Percentiles rank a stretch among this genome's conserved stretches.
Evolutionary conservation across 1,284 basidiomycete species (phyloP).

Genomic region (Cryptococcus floricola): DNA sequence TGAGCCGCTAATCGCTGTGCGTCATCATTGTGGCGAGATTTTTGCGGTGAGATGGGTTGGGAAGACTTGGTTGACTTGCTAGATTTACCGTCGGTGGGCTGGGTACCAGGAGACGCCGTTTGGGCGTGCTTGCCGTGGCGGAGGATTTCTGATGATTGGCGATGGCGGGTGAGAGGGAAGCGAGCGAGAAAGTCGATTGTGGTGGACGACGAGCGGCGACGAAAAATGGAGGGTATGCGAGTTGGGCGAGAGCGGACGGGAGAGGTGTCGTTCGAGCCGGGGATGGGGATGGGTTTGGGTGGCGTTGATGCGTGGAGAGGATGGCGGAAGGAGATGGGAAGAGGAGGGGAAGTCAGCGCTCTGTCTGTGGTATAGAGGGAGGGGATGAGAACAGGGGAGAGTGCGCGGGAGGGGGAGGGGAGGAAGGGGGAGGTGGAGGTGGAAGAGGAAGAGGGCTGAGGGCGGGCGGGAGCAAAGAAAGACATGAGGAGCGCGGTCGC

Average conservation of each 20-base stretch:
- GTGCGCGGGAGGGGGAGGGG: constrained; percentile 11
- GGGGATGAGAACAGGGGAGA: constrained; percentile 19
- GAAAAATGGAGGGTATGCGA: background rate
- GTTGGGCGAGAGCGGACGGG: background rate
- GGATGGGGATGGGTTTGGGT: constrained; percentile 4
- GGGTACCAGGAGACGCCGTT: constrained; percentile 49
- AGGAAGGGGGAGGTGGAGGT: constrained; percentile 16
- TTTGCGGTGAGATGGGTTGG: background rate
- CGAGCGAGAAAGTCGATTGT: background rate
- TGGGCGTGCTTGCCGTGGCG: constrained; percentile 67
- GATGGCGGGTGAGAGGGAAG: constrained; percentile 5
- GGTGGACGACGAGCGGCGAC: constrained; percentile 4
- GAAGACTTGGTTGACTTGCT: constrained; percentile 7
- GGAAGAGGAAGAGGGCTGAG: constrained; percentile 4
- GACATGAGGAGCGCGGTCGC: constrained; percentile 2
- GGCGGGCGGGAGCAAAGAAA: background rate
- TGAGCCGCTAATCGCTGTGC: too few relatives aligned
- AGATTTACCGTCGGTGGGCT: constrained; percentile 25
- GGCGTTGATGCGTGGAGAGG: background rate
- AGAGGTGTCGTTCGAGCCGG: constrained; percentile 4
- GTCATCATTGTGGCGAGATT: too few relatives aligned
- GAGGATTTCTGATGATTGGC: constrained; percentile 64
- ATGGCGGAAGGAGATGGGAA: constrained; percentile 1
- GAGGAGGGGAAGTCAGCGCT: constrained; percentile 13
- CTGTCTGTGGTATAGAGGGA: background rate